Conservation (phyloP, 1,284 basidiomycete genomes). For the Bjerkandera adusta region DNA sequence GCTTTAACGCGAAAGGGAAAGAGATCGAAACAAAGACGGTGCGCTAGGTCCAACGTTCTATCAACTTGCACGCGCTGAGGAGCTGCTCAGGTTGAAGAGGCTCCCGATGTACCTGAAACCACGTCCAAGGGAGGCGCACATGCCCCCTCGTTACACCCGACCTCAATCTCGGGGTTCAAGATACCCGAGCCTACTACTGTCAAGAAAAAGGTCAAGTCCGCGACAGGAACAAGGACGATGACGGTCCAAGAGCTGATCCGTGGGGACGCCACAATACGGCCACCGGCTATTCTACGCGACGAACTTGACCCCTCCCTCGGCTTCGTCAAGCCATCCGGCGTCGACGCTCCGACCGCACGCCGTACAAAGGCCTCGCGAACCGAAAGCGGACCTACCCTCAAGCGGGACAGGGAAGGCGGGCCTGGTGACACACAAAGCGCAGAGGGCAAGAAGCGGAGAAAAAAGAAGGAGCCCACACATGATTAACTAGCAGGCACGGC, state of each 20-base stretch:
- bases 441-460: constrained; percentile 24
- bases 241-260: constrained; percentile 51
- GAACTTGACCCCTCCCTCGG: background rate
- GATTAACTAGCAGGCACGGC: too few species aligned
- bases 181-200: constrained; percentile 21
- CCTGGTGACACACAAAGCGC: constrained; percentile 10
- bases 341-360: constrained; percentile 3
- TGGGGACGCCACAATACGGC: constrained; percentile 37
- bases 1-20: constrained; percentile 40
- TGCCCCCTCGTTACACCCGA: constrained; percentile 23
- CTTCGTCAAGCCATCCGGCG: constrained; percentile 9
- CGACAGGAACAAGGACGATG: constrained; percentile 33
- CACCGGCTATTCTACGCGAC: constrained; percentile 11
- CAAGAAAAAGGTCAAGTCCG: constrained; percentile 19
- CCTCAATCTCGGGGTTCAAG: constrained; percentile 32
- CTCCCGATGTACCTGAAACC: too few species aligned
- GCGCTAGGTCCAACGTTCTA: constrained; percentile 6
- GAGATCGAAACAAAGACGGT: constrained; percentile 32
- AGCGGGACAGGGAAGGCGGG: constrained; percentile 22
- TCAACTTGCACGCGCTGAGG: background rate
- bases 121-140: constrained; percentile 11
- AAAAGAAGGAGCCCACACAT: constrained; percentile 16
- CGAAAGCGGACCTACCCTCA: too few species aligned
- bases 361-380: background rate
- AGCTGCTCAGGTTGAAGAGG: constrained; percentile 2